These are phyloP conservation scores for Aquilaria agallochum DNA, from an alignment of 441 rosid genomes.

Conservation along the genomic window DNA sequence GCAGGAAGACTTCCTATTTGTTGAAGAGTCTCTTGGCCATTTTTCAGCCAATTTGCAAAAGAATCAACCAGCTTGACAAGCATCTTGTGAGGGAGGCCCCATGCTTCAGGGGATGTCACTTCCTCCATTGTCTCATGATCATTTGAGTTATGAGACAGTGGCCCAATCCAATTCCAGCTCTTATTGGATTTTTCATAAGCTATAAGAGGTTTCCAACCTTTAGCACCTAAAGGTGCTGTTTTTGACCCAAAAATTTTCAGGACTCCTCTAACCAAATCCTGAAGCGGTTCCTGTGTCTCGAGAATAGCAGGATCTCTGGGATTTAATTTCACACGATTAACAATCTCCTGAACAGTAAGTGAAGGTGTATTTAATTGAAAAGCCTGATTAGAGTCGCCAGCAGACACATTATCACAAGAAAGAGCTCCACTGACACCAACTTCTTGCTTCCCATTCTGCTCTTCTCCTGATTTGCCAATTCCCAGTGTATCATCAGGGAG, in stretches of 20 bases:
- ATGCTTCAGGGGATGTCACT: constrained; percentile 94
- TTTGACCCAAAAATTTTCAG: constrained; percentile 84
- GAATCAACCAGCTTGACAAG: constrained; percentile 97
- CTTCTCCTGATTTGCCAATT: constrained; percentile 44
- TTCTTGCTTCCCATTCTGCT: constrained; percentile 44
- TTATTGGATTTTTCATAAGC: constrained; percentile 72
- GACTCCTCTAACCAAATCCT: constrained; percentile 94
- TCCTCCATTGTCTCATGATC: constrained; percentile 80
- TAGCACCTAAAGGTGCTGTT: constrained; percentile 98
- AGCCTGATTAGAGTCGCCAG: constrained; percentile 34
- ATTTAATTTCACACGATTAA: constrained; percentile 75
- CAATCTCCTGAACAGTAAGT: constrained; percentile 89
- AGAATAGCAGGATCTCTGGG: constrained; percentile 97
- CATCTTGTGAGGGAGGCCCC: constrained; percentile 95
- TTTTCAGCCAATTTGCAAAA: constrained; percentile 97
- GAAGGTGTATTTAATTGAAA: constrained; percentile 50
- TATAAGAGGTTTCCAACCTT: constrained; percentile 95
- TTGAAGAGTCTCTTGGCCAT: constrained; percentile 93
- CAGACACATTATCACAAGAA: constrained; percentile 41
- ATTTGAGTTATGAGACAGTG: constrained; percentile 44
- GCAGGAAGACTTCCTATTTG: constrained; percentile 98
- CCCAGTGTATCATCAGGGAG: constrained; percentile 66
- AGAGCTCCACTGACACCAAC: constrained; percentile 41
- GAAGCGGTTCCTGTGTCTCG: constrained; percentile 94
- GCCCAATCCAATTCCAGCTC: constrained; percentile 97